A percentile compares a stretch with the other conserved stretches of the same genome.
phyloP scores from a whole-genome alignment of 208 protist genomes.

The Acanthamoeba royreba region DNA sequence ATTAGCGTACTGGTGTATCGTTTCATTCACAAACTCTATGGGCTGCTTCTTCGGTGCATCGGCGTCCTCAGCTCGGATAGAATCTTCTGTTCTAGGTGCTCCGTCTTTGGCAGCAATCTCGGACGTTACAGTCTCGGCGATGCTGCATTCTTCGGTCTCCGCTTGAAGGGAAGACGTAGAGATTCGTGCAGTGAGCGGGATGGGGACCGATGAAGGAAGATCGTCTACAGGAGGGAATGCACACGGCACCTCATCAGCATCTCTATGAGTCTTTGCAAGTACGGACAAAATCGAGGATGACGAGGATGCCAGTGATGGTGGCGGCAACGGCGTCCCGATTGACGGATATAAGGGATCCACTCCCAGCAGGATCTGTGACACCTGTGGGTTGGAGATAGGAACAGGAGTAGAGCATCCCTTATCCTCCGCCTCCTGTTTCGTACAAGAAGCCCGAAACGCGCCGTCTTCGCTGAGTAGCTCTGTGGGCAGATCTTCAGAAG shows the following conservation, averaged over 20 bases:
- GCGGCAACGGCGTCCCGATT: background rate
- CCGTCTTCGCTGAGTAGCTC: no score
- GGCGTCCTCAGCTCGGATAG: background rate
- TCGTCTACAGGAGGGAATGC: background rate
- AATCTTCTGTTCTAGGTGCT: background rate
- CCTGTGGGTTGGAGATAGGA: background rate
- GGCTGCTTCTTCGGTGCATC: background rate
- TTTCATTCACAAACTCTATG: background rate
- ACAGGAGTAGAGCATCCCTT: background rate
- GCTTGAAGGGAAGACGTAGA: background rate
- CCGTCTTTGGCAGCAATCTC: background rate
- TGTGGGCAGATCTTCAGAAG: no score
- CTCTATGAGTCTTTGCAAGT: background rate
- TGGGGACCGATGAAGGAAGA: background rate
- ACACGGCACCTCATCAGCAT: no score
- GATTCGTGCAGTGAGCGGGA: background rate
- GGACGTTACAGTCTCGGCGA: background rate
- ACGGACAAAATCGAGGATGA: background rate
- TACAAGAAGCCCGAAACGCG: no score
- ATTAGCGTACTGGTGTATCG: background rate
- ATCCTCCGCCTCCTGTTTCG: no score
- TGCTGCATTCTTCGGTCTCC: no score
- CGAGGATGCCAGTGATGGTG: background rate
- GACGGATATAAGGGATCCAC: no score
- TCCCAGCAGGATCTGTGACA: background rate